Conservation (phyloP, 129 eudicot genomes). For the Heracleum sosnowskyi region DNA sequence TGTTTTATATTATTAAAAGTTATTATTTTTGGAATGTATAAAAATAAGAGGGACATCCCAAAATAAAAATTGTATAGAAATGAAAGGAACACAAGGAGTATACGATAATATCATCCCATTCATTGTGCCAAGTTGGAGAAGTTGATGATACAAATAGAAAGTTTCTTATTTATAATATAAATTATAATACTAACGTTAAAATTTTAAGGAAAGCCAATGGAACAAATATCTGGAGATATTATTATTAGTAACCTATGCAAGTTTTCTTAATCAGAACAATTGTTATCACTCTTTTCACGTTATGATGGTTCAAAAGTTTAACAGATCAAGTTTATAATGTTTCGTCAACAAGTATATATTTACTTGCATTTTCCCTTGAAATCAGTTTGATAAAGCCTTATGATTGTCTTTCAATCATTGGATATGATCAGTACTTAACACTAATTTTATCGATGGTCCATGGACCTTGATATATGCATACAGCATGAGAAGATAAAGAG, state of each 20-base stretch:
- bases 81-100: no score
- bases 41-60: no score
- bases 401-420: not conserved
- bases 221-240: not conserved
- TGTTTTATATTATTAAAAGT: no score
- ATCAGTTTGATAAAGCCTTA: not conserved
- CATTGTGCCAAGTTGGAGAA: not conserved
- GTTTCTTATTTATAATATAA: not conserved
- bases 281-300: no score
- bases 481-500: constrained; percentile 16
- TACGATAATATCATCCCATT: not conserved
- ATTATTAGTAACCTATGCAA: no score
- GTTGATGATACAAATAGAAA: not conserved
- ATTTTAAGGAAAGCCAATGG: not conserved
- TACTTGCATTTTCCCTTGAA: not conserved
- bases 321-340: not conserved
- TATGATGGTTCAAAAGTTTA: not conserved
- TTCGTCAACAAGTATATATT: not conserved
- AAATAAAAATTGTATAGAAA: no score
- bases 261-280: no score
- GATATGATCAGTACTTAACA: no score
- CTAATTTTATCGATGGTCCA: not conserved
- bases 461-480: not conserved
- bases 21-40: no score
- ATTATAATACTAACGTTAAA: not conserved